Base-by-base conservation (phyloP, 2,329 filamentous ascomycete genomes). In the Bisporella sp. region DNA sequence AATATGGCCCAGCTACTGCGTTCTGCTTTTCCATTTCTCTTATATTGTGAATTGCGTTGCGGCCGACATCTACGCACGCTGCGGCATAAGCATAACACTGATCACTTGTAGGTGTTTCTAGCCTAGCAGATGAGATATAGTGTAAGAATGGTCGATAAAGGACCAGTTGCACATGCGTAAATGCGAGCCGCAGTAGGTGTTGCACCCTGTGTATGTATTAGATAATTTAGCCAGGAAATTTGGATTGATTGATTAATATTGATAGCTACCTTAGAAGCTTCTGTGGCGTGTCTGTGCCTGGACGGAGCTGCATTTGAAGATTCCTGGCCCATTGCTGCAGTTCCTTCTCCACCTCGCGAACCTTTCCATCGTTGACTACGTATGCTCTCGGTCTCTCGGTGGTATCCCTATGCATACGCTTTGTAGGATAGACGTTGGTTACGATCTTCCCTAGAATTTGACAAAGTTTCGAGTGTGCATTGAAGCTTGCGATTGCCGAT, bases 141-240 rank as follows among this genome's bases (percentile, higher is more conserved):
- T 91, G 87, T 11, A 91, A 69, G 64, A 91, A 92, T 0, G 87
- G 87, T n/a, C 87, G 75, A 61, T 91, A 91, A 2, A 91, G 71
- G 56, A 91, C 80, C 62, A 91, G 81, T 62, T 90, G 87, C 5
- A 89, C 85, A 59, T 91, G 85, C 1, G 85, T 85, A 62, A 85
- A 90, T 9, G 83, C 78, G 66, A 91, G 85, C 28, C 86, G 77
- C n/a, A 92, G 72, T 28, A 90, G 71, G 54, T 89, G 87, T 49
- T 87, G 85, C 28, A 74, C 69, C 52, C 77, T 76, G 59, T 88
- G 5, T 46, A 21, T 33, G 9, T 44, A 37, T 50, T 41, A 45
- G 30, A 44, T 29, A 21, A 41, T 48, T 47, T 30, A 28, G 29
- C 37, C 31, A 6, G 75, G 7, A 77, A 79, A 28, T 7, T 21